Conservation (phyloP, 2,329 filamentous ascomycete species). For the Hypocrella siamensis region DNA sequence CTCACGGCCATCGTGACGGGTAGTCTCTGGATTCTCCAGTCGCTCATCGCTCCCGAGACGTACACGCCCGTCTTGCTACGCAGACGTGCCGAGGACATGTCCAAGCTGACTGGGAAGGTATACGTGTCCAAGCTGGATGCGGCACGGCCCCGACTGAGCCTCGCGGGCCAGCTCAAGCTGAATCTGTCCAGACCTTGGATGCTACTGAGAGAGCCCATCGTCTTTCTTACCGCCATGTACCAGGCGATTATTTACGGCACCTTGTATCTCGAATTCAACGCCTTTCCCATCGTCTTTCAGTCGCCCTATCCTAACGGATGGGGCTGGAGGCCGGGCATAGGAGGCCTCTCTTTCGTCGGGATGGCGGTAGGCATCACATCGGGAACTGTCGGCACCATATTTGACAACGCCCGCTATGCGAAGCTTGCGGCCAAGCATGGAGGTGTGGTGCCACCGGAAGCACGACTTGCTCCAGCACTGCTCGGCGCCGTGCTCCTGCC, state of each 20-base stretch:
- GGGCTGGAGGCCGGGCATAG: slow-evolving; percentile 42
- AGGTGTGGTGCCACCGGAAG: slow-evolving; percentile 46
- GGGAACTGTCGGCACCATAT: slow-evolving; percentile 36
- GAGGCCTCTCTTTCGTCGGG: slow-evolving; percentile 47
- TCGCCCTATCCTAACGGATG: slow-evolving; percentile 17
- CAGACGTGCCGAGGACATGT: slow-evolving; percentile 32
- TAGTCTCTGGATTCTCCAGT: slow-evolving; percentile 36
- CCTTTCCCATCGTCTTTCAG: slow-evolving; percentile 48
- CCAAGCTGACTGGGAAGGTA: slow-evolving; percentile 34
- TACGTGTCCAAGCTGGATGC: slow-evolving; percentile 35
- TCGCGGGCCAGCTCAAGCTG: slow-evolving; percentile 35
- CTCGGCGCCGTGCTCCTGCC: slow-evolving; percentile 44
- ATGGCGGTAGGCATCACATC: slow-evolving; percentile 46
- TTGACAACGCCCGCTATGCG: slow-evolving; percentile 38
- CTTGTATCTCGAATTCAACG: slow-evolving; percentile 37
- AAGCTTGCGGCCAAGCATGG: slow-evolving; percentile 26
- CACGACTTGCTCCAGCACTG: slow-evolving; percentile 43
- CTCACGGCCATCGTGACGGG: slow-evolving; percentile 47
- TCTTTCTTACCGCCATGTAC: slow-evolving; percentile 47
- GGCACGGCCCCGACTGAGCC: slow-evolving; percentile 23
- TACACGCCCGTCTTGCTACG: slow-evolving; percentile 42
- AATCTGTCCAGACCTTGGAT: slow-evolving; percentile 50
- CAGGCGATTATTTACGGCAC: slow-evolving; percentile 43
- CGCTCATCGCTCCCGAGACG: slow-evolving; percentile 40
- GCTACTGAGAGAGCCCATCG: slow-evolving; percentile 51